Evolutionary conservation across 768 basidiomycete species (phyloP), one percentile per base, ranked within the genome.

Genomic region (Galerina sulciceps): DNA sequence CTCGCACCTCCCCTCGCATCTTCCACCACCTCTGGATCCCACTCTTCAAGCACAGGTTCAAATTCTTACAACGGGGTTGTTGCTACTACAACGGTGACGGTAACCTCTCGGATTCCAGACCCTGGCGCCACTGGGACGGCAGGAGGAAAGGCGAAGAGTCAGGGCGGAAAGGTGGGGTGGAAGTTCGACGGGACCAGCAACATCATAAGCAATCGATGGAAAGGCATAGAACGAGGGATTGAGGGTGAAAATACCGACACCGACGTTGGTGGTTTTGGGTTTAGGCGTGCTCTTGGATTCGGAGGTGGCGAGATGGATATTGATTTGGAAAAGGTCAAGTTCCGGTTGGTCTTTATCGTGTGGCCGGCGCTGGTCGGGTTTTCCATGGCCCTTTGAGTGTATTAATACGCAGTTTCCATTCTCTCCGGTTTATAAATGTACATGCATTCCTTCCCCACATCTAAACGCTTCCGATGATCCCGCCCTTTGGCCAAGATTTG

Each of bases 331-430:
- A 71, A 69, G 62, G 65, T 76, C 59, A 80, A 77, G 62, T 82
- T 84, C 66, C 69, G 77, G 10, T 58, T 84, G 46, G 74, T 82
- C 58, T 84, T 82, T 55, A 73, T 86, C 59, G 69, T 82, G 20
- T 86, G 85, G 82, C 84, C 85, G 35, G 77, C 82, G 6, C 66
- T 87, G 51, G 73, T 86, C 53, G 86, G 85, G 2, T 69, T 85
- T 44, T 78, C 81, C 36, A 79, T 87, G 80, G 83, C 84, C 4
- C 64, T 31, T 31, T 31, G 26, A 31, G 8, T 31, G 1, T 3
- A 31, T 31, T 31, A 5, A 8, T 31, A 31, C 26, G 2, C 26
- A 8, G 26, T 31, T 31, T 31, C 26, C 26, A n/a, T 8, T 31
- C 26, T 5, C 26, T 31, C 4, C 5, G 26, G 8, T 31, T 3